phyloP scores from a whole-genome alignment of 139 green algal species.

The Nannochloris sp. region DNA sequence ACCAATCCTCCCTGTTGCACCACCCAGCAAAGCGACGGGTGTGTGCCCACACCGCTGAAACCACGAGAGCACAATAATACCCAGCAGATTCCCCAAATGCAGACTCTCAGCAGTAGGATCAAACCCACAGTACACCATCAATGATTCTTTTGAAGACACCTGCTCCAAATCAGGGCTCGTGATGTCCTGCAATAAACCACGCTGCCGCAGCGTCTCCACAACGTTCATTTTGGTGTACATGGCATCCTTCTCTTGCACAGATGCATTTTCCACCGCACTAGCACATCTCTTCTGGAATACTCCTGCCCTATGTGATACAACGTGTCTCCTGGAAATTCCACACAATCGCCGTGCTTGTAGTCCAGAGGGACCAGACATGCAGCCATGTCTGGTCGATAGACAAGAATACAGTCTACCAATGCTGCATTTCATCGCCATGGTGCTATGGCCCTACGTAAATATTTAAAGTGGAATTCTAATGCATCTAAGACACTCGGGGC shows the following conservation, averaged over 20 bases:
- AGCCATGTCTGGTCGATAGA: too few relatives aligned
- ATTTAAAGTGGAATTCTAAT: too few relatives aligned
- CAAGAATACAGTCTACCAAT: too few relatives aligned
- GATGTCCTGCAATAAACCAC: conserved; percentile 71
- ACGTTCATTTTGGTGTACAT: conserved; percentile 27
- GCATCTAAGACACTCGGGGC: too few relatives aligned
- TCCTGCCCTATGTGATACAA: too few relatives aligned
- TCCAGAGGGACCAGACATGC: too few relatives aligned
- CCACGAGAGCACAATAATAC: conserved; percentile 95
- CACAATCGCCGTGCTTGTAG: too few relatives aligned
- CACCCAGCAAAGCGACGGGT: conserved; percentile 79
- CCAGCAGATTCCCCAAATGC: conserved; percentile 93
- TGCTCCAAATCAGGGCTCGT: conserved; percentile 60
- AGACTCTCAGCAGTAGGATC: conserved; percentile 91
- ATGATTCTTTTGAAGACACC: conserved; percentile 14
- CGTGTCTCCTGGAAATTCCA: too few relatives aligned
- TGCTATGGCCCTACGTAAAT: too few relatives aligned
- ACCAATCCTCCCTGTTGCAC: conserved; percentile 85
- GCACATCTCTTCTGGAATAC: background rate
- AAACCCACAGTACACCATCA: conserved; percentile 94
- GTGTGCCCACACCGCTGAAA: conserved; percentile 85
- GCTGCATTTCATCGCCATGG: too few relatives aligned
- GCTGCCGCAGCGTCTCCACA: conserved; percentile 55
- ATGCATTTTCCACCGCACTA: background rate
- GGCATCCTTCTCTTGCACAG: background rate